A percentile compares a stretch with the other conserved stretches of the same genome.
Evolutionary conservation across 768 basidiomycete species (phyloP).

Genomic region (Leucosporidium yakuticum): DNA sequence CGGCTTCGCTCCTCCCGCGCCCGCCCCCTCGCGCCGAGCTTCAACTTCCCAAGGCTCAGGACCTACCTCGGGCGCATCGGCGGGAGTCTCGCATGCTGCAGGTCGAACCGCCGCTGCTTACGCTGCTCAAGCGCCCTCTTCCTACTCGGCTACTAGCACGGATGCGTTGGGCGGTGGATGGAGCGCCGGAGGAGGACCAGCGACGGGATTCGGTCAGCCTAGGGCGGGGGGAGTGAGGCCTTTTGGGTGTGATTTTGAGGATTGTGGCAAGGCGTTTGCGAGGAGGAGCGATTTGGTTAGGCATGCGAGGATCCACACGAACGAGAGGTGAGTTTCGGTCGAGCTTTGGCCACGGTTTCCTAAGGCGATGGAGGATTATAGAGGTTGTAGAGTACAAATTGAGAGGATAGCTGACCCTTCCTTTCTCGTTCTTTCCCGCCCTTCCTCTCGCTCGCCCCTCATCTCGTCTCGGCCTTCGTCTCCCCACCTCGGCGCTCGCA

Average conservation of each 20-base stretch:
- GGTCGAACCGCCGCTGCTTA: not conserved
- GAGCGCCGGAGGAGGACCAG: not conserved
- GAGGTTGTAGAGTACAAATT: no score
- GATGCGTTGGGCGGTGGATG: not conserved
- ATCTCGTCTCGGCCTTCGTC: no score
- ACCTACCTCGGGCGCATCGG: no score
- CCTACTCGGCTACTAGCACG: not conserved
- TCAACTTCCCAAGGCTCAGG: no score
- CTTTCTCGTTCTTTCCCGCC: no score
- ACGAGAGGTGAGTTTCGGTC: constrained; percentile 44
- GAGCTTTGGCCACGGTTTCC: constrained; percentile 30
- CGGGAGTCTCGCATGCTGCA: no score
- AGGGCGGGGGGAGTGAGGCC: not conserved
- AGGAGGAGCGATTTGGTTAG: constrained; percentile 45
- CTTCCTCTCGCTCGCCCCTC: no score
- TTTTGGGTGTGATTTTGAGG: not conserved
- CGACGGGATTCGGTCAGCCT: not conserved
- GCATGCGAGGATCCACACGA: constrained; percentile 47
- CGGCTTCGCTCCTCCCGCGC: no score
- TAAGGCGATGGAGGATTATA: no score
- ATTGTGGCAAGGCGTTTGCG: constrained; percentile 39
- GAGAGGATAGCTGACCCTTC: no score
- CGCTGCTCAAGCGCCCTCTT: not conserved
- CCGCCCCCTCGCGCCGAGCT: no score
- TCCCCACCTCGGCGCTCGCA: no score